phyloP scores from a whole-genome alignment of 306 rosid genomes.

The Mimosa bimucronata region DNA sequence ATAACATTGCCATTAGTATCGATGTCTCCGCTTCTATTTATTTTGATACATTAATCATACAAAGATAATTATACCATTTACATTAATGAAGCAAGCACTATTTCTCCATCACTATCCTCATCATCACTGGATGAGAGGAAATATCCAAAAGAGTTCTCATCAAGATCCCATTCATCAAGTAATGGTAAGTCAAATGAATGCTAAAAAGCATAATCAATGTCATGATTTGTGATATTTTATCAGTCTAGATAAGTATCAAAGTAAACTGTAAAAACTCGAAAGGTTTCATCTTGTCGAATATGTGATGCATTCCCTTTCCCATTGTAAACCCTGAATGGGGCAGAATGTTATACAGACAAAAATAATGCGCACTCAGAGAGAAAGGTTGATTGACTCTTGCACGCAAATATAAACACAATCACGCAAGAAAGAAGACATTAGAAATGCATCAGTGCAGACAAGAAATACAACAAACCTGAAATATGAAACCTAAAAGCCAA shows the following conservation, averaged over 20 bases:
- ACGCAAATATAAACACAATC: too few species aligned
- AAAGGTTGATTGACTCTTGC: too few species aligned
- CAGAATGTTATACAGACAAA: slow-evolving; percentile 2
- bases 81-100: slow-evolving; percentile 50
- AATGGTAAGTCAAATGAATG: slow-evolving; percentile 61
- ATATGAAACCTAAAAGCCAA: too few species aligned
- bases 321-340: slow-evolving; percentile 12
- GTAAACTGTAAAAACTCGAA: slow-evolving; percentile 10
- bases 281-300: slow-evolving; percentile 2
- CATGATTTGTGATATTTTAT: slow-evolving; percentile 5
- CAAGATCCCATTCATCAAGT: slow-evolving; percentile 60
- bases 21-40: neutral
- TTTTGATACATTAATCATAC: neutral
- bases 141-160: slow-evolving; percentile 46
- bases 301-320: slow-evolving; percentile 21
- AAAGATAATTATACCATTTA: neutral
- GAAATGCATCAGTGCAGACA: too few species aligned
- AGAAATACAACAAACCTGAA: too few species aligned
- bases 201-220: slow-evolving; percentile 41
- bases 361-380: neutral
- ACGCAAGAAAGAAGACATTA: too few species aligned
- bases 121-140: slow-evolving; percentile 69
- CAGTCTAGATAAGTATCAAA: neutral
- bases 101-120: slow-evolving; percentile 75
- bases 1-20: neutral